A percentile compares a stretch with the other conserved stretches of the same genome.
Conservation (phyloP, 345 rosid species). For the Salix arbutifolia region DNA sequence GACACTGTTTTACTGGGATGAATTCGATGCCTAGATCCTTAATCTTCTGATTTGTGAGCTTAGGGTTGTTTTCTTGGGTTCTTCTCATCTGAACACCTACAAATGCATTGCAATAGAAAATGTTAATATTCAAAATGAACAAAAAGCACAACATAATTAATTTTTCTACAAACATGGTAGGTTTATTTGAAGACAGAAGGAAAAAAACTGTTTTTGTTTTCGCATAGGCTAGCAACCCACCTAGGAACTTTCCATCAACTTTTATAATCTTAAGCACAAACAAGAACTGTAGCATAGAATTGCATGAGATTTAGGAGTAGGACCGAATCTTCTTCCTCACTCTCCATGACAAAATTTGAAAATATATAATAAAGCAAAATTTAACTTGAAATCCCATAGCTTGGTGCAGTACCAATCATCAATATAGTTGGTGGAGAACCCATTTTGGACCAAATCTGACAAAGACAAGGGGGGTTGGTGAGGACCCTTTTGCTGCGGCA, state of each 20-base stretch:
- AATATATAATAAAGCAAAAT: neutral
- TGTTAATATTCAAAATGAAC: neutral
- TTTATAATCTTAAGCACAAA: too few species aligned
- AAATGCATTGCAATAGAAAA: neutral
- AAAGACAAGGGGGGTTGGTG: constrained; percentile 35
- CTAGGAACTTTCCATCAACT: too few species aligned
- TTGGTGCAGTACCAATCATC: neutral
- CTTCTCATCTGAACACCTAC: constrained; percentile 88
- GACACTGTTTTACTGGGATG: constrained; percentile 54
- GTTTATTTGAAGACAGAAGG: too few species aligned
- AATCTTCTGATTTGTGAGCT: constrained; percentile 74
- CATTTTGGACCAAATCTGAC: neutral
- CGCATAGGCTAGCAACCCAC: too few species aligned
- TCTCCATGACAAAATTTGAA: neutral
- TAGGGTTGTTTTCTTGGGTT: constrained; percentile 76
- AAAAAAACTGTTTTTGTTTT: too few species aligned
- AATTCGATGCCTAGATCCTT: constrained; percentile 78
- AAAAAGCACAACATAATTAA: too few species aligned
- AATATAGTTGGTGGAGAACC: neutral
- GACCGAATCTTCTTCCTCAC: neutral
- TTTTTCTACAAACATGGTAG: too few species aligned
- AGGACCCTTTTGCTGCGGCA: constrained; percentile 10
- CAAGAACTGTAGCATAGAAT: neutral
- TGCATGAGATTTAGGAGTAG: neutral
- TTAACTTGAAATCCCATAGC: neutral